Conservation (phyloP, 768 basidiomycete species). For the Auricularia sp. region DNA sequence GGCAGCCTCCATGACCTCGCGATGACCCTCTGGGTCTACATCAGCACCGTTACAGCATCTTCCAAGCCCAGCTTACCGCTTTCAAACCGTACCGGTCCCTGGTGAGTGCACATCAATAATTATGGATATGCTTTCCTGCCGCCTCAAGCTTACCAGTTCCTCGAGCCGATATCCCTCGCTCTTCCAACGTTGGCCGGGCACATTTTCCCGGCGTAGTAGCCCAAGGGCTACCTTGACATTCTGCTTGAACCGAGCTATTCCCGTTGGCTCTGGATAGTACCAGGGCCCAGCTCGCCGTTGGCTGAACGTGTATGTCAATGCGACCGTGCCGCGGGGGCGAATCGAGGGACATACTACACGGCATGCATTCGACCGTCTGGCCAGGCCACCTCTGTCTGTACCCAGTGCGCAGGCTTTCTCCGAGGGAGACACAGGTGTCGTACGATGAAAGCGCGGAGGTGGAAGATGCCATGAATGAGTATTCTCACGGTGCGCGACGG, state of each 20-base stretch:
- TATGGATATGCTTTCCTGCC: neutral
- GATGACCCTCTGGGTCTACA: neutral
- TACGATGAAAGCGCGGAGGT: neutral
- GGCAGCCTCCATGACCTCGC: neutral
- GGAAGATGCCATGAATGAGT: neutral
- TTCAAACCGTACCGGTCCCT: neutral
- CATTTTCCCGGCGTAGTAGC: neutral
- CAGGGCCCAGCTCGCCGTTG: neutral
- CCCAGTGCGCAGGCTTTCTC: neutral
- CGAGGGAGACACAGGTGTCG: neutral
- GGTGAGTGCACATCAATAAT: neutral
- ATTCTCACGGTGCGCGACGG: neutral
- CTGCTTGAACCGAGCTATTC: neutral
- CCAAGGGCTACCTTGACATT: neutral
- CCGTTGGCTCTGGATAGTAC: neutral
- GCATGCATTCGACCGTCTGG: neutral
- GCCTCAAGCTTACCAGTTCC: neutral
- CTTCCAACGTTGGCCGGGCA: neutral
- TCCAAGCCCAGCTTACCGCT: neutral
- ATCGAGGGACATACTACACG: neutral
- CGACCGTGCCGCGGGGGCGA: neutral
- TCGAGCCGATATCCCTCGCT: neutral
- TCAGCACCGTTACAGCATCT: neutral
- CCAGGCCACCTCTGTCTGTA: neutral
- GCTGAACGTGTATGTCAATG: neutral